Conservation (phyloP, 192 early-diverging fungal genomes). For the Backusella westeae region DNA sequence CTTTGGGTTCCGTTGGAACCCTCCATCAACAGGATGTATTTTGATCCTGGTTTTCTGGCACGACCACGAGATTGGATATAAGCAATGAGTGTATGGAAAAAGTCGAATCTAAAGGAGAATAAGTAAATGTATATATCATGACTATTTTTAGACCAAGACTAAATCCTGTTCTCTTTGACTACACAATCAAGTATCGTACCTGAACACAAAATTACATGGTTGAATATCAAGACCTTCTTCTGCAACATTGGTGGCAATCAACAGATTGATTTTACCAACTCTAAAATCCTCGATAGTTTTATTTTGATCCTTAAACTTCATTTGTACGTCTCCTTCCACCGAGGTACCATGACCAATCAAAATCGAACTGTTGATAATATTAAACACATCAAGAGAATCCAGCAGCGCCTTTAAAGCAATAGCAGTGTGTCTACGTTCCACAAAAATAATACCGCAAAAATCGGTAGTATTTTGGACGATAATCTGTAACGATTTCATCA, state of each 20-base stretch:
- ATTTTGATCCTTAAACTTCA: slow-evolving; percentile 56
- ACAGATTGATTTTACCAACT: slow-evolving; percentile 63
- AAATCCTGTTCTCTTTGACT: slow-evolving; percentile 2
- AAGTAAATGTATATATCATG: neutral
- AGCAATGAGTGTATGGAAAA: slow-evolving; percentile 67
- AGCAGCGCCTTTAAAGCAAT: slow-evolving; percentile 54
- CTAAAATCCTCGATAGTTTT: slow-evolving; percentile 67
- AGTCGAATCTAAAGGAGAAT: slow-evolving; percentile 62
- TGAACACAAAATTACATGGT: slow-evolving; percentile 84
- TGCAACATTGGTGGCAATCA: slow-evolving; percentile 91
- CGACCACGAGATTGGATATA: slow-evolving; percentile 92
- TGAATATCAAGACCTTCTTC: slow-evolving; percentile 96
- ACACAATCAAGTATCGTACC: slow-evolving; percentile 37
- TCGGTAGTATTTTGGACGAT: slow-evolving; percentile 41
- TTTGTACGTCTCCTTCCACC: slow-evolving; percentile 41
- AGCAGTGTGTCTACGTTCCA: slow-evolving; percentile 70
- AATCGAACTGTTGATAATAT: slow-evolving; percentile 41
- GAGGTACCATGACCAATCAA: slow-evolving; percentile 60
- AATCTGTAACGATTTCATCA: slow-evolving; percentile 61
- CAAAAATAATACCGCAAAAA: slow-evolving; percentile 91
- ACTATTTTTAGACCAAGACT: no score
- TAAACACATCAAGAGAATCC: slow-evolving; percentile 52
- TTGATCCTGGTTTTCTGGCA: slow-evolving; percentile 69
- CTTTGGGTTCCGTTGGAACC: slow-evolving; percentile 40
- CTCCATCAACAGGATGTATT: slow-evolving; percentile 76